Conservation (phyloP, 176 grass and related monocot genomes). For the Oryza glumipatula region DNA sequence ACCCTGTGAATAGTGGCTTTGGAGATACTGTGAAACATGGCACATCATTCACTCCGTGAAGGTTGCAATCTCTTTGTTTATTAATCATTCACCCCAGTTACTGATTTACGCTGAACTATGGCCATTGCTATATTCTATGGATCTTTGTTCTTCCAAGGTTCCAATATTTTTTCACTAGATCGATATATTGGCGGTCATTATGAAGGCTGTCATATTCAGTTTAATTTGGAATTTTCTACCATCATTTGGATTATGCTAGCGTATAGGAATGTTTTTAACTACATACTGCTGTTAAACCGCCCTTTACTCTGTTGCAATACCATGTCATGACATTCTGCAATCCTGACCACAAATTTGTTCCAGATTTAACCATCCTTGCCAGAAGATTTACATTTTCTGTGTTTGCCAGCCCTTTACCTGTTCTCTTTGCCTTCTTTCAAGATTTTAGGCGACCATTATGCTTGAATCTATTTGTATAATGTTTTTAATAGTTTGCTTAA, state of each 20-base stretch:
- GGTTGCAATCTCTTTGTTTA: background rate
- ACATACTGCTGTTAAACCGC: background rate
- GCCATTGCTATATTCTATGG: background rate
- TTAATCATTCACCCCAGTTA: slow-evolving; percentile 21
- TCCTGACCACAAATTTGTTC: background rate
- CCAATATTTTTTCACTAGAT: background rate
- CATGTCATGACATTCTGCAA: background rate
- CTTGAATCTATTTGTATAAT: slow-evolving; percentile 17
- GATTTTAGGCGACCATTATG: background rate
- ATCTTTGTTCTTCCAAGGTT: background rate
- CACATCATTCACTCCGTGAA: slow-evolving; percentile 18
- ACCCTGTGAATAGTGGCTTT: background rate
- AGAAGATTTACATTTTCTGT: background rate
- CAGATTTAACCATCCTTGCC: slow-evolving; percentile 5
- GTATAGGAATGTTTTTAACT: slow-evolving; percentile 17
- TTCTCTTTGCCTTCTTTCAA: slow-evolving; percentile 10
- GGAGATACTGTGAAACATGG: background rate
- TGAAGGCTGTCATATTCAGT: background rate
- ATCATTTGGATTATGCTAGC: slow-evolving; percentile 20
- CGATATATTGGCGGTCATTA: background rate
- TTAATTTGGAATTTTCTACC: background rate
- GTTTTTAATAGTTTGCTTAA: slow-evolving; percentile 17
- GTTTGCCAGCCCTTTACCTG: slow-evolving; percentile 1
- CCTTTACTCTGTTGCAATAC: background rate
- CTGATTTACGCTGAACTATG: slow-evolving; percentile 1